Evolutionary conservation across 306 rosid genomes (phyloP).

Genomic region (Cucumis cinereus): DNA sequence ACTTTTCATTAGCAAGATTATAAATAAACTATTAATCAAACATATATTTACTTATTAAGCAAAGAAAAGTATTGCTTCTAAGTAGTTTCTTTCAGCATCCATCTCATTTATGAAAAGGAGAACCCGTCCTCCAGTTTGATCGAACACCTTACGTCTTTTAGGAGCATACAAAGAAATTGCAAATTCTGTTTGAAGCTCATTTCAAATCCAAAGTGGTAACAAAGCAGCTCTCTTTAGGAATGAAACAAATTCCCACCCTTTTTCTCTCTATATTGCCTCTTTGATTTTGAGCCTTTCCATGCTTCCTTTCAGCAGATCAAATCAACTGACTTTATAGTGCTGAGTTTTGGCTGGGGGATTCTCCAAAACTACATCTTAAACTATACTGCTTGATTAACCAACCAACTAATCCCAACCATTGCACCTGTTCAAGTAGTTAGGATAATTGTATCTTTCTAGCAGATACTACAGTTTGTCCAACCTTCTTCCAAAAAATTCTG

Average conservation of each 20-base stretch:
- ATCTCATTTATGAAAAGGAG: background rate
- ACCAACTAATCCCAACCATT: background rate
- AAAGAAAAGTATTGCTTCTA: background rate
- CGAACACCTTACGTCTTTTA: background rate
- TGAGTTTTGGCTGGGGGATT: too few relatives aligned
- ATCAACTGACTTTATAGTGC: too few relatives aligned
- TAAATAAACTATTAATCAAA: background rate
- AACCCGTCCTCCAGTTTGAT: background rate
- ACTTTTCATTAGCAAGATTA: background rate
- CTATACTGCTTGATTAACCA: too few relatives aligned
- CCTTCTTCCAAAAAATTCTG: background rate
- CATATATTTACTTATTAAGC: background rate
- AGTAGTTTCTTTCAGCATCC: background rate
- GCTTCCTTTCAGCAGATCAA: background rate
- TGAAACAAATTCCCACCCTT: background rate
- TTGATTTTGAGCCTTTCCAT: background rate
- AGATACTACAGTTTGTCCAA: background rate
- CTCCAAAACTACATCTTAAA: too few relatives aligned
- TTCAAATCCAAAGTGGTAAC: background rate
- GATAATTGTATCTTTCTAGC: background rate
- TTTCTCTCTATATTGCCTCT: background rate
- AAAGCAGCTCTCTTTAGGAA: background rate
- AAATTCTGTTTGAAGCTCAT: background rate
- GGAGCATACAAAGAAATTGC: background rate
- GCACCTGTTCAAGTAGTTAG: background rate